These are phyloP conservation scores for Lipomyces anomalus DNA, from an alignment of 805 yeast genomes.

Conservation along the genomic window DNA sequence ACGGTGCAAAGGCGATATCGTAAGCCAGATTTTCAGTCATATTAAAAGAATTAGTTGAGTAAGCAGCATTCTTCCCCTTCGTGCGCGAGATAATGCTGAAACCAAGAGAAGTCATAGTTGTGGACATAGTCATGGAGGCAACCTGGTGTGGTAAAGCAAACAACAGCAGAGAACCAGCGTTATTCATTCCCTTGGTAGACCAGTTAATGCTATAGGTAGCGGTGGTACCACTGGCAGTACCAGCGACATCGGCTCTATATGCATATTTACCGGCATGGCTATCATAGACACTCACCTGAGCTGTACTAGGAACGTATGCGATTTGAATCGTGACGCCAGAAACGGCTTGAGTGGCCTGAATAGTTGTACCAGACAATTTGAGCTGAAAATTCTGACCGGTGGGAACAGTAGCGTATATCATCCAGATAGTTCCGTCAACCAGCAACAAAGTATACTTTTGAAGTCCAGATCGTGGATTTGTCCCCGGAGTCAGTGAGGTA, in stretches of 20 bases:
- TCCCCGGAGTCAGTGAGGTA: conserved; percentile 41
- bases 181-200: conserved; percentile 33
- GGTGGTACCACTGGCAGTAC: conserved; percentile 26
- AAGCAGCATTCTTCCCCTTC: conserved; percentile 39
- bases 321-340: conserved; percentile 55
- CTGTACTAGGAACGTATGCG: conserved; percentile 42
- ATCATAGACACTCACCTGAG: conserved; percentile 43
- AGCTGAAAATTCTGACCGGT: conserved; percentile 28
- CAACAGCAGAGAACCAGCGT: conserved; percentile 42
- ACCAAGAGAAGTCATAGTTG: conserved; percentile 31
- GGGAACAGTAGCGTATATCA: conserved; percentile 50
- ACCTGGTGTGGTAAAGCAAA: conserved; percentile 69
- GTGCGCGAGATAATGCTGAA: conserved; percentile 43
- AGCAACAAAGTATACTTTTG: conserved; percentile 52
- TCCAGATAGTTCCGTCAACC: conserved; percentile 57
- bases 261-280: conserved; percentile 59
- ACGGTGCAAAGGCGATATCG: conserved; percentile 50
- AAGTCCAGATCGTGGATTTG: conserved; percentile 39
- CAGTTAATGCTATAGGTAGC: conserved; percentile 12
- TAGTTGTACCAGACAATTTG: conserved; percentile 36
- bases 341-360: conserved; percentile 40
- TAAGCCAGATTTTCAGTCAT: conserved; percentile 40
- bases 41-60: conserved; percentile 30
- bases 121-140: conserved; percentile 35
- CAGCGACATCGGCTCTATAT: conserved; percentile 42